Evolutionary conservation across 2,329 filamentous ascomycete species (phyloP).

Genomic region (Penicillium corylophilum): DNA sequence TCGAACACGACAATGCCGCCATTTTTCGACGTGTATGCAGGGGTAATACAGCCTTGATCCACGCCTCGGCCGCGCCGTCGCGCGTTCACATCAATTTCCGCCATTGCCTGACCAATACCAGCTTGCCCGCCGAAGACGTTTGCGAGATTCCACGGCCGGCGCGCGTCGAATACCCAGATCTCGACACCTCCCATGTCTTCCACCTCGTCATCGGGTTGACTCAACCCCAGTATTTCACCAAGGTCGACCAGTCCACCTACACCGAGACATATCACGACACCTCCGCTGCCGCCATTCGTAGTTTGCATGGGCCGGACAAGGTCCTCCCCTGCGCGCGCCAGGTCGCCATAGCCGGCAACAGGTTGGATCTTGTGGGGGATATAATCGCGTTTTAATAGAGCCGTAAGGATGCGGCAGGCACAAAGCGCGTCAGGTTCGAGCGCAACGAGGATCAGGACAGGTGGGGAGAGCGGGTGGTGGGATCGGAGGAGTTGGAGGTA

Average conservation of each 20-base stretch:
- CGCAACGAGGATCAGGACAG: conserved; percentile 85
- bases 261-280: conserved; percentile 86
- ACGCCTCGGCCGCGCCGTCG: conserved; percentile 63
- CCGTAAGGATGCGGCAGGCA: conserved; percentile 88
- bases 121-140: conserved; percentile 85
- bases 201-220: conserved; percentile 64
- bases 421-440: conserved; percentile 95
- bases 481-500: conserved; percentile 85
- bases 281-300: conserved; percentile 77
- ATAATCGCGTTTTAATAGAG: conserved; percentile 94
- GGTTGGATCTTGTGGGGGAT: conserved; percentile 97
- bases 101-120: conserved; percentile 50
- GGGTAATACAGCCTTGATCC: conserved; percentile 68
- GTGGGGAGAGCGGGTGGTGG: conserved; percentile 85
- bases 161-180: conserved; percentile 89
- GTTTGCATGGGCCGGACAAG: conserved; percentile 84
- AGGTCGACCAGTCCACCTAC: conserved; percentile 91
- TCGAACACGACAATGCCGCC: conserved; percentile 94
- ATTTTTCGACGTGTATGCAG: conserved; percentile 71
- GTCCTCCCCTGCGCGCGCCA: conserved; percentile 74
- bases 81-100: conserved; percentile 42
- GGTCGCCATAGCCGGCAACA: conserved; percentile 86
- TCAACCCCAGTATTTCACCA: conserved; percentile 73
- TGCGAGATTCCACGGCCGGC: conserved; percentile 89
- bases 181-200: conserved; percentile 77